A percentile compares a stretch with the other conserved stretches of the same genome.
phyloP scores from a whole-genome alignment of 2,329 filamentous ascomycete species.

The Domatiomyces catenatus region DNA sequence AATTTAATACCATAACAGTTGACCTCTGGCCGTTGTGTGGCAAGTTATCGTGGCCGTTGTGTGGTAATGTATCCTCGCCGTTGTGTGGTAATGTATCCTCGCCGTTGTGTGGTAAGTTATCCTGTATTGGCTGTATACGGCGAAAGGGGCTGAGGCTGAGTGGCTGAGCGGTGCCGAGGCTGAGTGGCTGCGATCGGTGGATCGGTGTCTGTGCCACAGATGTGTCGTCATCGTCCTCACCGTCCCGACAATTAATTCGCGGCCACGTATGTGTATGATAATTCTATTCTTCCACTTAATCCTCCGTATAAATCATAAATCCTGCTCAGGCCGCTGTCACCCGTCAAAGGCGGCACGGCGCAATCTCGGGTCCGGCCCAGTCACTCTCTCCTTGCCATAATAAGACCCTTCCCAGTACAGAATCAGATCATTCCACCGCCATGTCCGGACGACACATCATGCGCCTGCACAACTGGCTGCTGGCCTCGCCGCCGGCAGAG shows the following conservation, averaged over 20 bases:
- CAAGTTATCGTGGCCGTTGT: no score
- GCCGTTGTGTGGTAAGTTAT: no score
- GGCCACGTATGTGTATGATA: background rate
- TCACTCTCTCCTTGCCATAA: background rate
- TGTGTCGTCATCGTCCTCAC: background rate
- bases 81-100: no score
- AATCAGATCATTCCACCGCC: constrained; percentile 2
- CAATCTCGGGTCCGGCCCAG: no score
- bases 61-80: no score
- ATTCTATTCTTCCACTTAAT: no score
- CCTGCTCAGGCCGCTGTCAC: background rate
- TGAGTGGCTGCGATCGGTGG: background rate
- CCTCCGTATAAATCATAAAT: no score
- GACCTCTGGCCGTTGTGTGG: no score
- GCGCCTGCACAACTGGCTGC: constrained; percentile 53
- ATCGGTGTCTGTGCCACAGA: background rate
- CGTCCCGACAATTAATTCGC: background rate
- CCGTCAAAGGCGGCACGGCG: background rate
- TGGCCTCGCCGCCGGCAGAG: constrained; percentile 80
- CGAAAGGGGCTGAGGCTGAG: no score
- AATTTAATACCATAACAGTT: no score
- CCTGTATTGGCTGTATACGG: no score
- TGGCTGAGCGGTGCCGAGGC: background rate
- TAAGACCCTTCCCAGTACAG: constrained; percentile 3
- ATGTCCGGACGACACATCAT: background rate